Base-by-base conservation (phyloP, 2,329 filamentous ascomycete genomes). In the Leptographium radiaticola region DNA sequence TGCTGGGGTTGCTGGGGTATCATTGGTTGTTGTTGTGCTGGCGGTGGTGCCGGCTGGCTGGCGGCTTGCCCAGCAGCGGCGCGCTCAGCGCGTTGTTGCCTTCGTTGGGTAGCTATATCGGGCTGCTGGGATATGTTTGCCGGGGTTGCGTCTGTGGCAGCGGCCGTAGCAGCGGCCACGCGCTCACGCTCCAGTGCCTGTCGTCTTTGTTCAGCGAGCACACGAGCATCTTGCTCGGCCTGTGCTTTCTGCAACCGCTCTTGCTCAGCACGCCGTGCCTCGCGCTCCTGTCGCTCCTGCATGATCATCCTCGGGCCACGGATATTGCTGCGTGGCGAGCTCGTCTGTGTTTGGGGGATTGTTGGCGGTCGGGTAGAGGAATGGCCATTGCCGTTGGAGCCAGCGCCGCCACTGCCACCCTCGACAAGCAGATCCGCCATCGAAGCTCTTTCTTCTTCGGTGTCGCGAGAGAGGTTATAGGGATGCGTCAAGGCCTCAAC, bases 241-340 rank as follows among this genome's bases (percentile, higher is more conserved):
- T 79, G 73, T 61, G 79, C 76, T 60, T 77, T 74, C 66, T 80
- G 77, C 65, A 72, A 63, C 60, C 81, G 78, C 63, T 86, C 83
- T 45, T 78, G 77, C 64, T 87, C 83, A 46, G 83, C 83, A 61
- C 79, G 77, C 58, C 84, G 74, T 31, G 84, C 80, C 67, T 94
- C 88, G 58, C 90, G 79, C 59, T 87, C 86, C 53, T 80, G 78
- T 54, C 90, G 83, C 66, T 90, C 84, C 68, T 87, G 83, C 90
- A 96, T 95, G 63, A 97, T 91, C 71, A 91, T 86, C 59, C 86
- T 83, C 16, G 91, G 91, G 39, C 89, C 90, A 60, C 85, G 81
- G 57, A 96, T 86, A 31, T 86, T 83, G 53, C 62, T 61, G 56
- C 76, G 75, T 1, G 77, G 77, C 15, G 78, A 80, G 59, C 75